Conservation (phyloP, 2,329 filamentous ascomycete species). For the Phaeosphaeriaceae sp. region DNA sequence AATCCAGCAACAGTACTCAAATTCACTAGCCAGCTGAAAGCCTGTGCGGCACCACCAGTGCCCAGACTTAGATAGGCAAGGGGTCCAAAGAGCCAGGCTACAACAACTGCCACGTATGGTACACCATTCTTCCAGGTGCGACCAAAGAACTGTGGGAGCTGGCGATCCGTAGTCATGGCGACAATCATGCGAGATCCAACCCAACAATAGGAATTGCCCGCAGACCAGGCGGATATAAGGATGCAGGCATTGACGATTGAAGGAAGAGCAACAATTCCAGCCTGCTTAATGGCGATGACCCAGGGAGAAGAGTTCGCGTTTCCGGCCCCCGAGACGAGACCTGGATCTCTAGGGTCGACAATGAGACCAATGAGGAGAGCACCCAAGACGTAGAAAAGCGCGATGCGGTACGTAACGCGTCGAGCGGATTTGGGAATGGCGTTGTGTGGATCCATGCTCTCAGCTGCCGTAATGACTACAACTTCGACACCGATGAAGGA, state of each 20-base stretch:
- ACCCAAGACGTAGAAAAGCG: constrained; percentile 52
- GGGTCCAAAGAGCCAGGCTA: constrained; percentile 60
- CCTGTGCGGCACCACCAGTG: constrained; percentile 63
- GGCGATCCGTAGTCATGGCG: constrained; percentile 28
- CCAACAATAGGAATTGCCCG: constrained; percentile 36
- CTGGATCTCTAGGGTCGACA: constrained; percentile 56
- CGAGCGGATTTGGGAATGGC: constrained; percentile 67
- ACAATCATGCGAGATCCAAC: constrained; percentile 32
- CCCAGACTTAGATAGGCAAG: constrained; percentile 77
- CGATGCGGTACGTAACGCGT: constrained; percentile 54
- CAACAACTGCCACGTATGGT: constrained; percentile 69
- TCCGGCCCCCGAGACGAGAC: constrained; percentile 38
- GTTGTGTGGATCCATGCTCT: constrained; percentile 67
- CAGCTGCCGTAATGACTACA: constrained; percentile 67
- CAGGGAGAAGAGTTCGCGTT: constrained; percentile 56
- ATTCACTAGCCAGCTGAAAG: constrained; percentile 74
- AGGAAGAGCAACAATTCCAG: constrained; percentile 50
- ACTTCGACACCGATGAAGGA: constrained; percentile 58
- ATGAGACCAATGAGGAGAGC: constrained; percentile 64
- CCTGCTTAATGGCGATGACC: constrained; percentile 57
- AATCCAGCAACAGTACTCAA: constrained; percentile 71
- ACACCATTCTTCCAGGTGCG: constrained; percentile 64
- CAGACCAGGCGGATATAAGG: constrained; percentile 33
- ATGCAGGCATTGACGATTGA: constrained; percentile 35
- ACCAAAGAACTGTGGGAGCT: constrained; percentile 31